phyloP scores from a whole-genome alignment of 805 yeast genomes.

The Allodekkera sacchari region DNA sequence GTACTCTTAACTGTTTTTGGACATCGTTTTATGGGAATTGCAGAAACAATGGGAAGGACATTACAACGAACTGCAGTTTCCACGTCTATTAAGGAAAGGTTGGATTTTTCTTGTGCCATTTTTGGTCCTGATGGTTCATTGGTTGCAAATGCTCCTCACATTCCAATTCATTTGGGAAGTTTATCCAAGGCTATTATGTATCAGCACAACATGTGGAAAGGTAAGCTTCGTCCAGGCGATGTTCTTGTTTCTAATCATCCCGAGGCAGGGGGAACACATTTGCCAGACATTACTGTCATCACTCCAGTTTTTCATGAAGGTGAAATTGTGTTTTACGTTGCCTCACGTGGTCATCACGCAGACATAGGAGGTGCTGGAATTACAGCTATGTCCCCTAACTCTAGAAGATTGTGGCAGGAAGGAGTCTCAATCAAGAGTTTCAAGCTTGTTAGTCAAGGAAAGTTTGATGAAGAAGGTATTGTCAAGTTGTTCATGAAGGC shows the following conservation, averaged over 20 bases:
- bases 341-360: slow-evolving; percentile 55
- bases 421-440: slow-evolving; percentile 48
- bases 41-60: slow-evolving; percentile 40
- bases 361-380: slow-evolving; percentile 57
- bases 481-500: slow-evolving; percentile 42
- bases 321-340: slow-evolving; percentile 41
- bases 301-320: slow-evolving; percentile 45
- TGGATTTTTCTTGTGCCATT: slow-evolving; percentile 41
- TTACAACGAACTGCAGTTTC: slow-evolving; percentile 35
- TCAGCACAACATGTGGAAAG: slow-evolving; percentile 30
- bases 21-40: slow-evolving; percentile 42
- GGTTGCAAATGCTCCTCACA: slow-evolving; percentile 38
- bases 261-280: slow-evolving; percentile 37
- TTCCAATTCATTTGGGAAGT: slow-evolving; percentile 41
- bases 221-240: slow-evolving; percentile 33
- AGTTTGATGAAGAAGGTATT: slow-evolving; percentile 45
- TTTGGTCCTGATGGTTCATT: slow-evolving; percentile 37
- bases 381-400: slow-evolving; percentile 49
- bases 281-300: slow-evolving; percentile 47
- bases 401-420: slow-evolving; percentile 44
- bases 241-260: slow-evolving; percentile 36
- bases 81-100: slow-evolving; percentile 39
- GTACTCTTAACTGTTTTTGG: slow-evolving; percentile 35
- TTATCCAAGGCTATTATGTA: slow-evolving; percentile 35
- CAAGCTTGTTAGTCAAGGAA: slow-evolving; percentile 40